Evolutionary conservation across 2,329 filamentous ascomycete genomes (phyloP), one percentile per base, ranked within the genome.

Genomic region (Fusarium musae): DNA sequence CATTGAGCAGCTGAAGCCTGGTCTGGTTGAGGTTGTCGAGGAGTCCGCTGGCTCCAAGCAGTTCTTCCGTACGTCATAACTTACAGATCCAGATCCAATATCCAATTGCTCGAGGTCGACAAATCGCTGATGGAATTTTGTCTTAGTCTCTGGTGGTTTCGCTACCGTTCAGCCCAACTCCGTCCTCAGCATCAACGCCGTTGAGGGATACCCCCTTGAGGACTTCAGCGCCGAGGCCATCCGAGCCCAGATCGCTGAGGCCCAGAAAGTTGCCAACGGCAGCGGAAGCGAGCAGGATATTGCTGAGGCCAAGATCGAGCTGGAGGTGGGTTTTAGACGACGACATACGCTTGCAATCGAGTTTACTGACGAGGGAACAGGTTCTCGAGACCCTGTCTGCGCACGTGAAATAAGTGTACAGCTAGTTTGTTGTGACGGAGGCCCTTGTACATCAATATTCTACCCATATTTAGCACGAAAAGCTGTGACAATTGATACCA

Each of bases 1-100:
- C 72, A 98, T 99, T 82, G 96, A 99, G 90, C 96, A 99, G 89
- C 90, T 99, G 85, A 97, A 97, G 91, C 95, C 96, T 71, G 96
- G 96, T 81, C 87, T 98, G 78, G 90, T 99, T 78, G 96, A 98
- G 89, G 89, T 99, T 82, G 91, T 98, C 78, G 96, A 98, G 89
- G 96, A 99, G 90, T 90, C 87, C 82, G 93, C 94, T 82, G 88
- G 88, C 82, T 87, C 84, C 93, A 99, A 99, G 91, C 94, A 97
- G 87, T 99, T 96, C 89, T 99, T 99, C 93, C 90, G 95, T 97
- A 93, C 79, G 94, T 91, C 64, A 53, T 68, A 43, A 61, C 54
- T 59, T 43, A 36, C 9, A 56, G 54, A 43, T 30, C 26, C 19
- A 40, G 49, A 54, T 54, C 9, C 46, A 63, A n/a, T n/a, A 54